A percentile compares a stretch with the other conserved stretches of the same genome.
These are phyloP conservation scores for Microbotryum saponariae DNA, from an alignment of 1,284 basidiomycete genomes.

Conservation along the genomic window DNA sequence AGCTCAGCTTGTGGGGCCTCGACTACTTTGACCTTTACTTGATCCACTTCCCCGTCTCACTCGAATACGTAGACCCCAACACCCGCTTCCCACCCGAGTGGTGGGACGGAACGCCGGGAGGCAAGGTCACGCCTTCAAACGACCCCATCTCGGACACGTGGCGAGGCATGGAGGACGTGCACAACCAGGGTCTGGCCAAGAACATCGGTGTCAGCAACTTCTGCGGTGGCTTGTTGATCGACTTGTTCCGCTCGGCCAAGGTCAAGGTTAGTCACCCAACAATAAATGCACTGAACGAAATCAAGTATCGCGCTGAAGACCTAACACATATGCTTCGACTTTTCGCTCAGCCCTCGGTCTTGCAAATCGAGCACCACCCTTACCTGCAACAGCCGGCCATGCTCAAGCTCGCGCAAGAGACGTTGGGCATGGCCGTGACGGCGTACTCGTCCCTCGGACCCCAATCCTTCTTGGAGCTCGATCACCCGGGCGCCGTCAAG, in stretches of 20 bases:
- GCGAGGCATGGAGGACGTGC: slow-evolving; percentile 56
- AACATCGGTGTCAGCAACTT: slow-evolving; percentile 59
- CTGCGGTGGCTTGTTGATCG: slow-evolving; percentile 25
- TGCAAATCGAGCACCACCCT: slow-evolving; percentile 60
- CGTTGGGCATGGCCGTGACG: slow-evolving; percentile 58
- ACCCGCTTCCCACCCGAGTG: slow-evolving; percentile 71
- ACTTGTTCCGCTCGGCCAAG: slow-evolving; percentile 56
- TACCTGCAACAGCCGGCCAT: slow-evolving; percentile 60
- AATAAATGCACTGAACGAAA: not conserved
- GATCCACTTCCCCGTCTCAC: slow-evolving; percentile 69
- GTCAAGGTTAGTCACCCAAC: slow-evolving; percentile 48
- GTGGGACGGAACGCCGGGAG: slow-evolving; percentile 48
- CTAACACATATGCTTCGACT: not conserved
- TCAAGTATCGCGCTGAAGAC: too few relatives aligned
- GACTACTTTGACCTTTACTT: slow-evolving; percentile 46
- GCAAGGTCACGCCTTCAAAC: slow-evolving; percentile 45
- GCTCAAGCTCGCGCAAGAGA: slow-evolving; percentile 51
- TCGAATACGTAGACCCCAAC: slow-evolving; percentile 65
- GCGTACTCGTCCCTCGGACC: slow-evolving; percentile 72
- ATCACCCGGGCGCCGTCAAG: slow-evolving; percentile 18
- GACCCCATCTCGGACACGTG: slow-evolving; percentile 67
- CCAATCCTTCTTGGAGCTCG: slow-evolving; percentile 35
- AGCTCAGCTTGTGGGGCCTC: slow-evolving; percentile 62
- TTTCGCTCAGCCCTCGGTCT: not conserved
- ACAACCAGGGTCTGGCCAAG: slow-evolving; percentile 50